Evolutionary conservation across 768 basidiomycete genomes (phyloP).

Genomic region (Lyophyllum shimeji): DNA sequence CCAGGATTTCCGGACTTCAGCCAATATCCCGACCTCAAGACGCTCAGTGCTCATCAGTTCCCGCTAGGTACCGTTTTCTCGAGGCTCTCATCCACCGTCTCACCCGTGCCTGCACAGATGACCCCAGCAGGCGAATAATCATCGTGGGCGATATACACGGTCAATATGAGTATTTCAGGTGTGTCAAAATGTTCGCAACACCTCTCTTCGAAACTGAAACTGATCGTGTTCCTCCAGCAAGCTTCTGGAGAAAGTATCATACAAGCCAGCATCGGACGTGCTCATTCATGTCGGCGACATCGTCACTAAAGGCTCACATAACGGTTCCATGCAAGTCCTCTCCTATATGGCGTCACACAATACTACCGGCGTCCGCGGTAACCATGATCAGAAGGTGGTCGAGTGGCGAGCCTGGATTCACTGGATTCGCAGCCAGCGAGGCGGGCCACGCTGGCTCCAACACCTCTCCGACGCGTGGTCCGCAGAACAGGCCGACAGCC

Average conservation of each 20-base stretch:
- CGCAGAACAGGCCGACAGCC: constrained; percentile 18
- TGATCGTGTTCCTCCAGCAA: constrained; percentile 38
- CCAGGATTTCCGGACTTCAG: constrained; percentile 58
- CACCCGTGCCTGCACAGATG: constrained; percentile 36
- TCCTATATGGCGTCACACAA: constrained; percentile 61
- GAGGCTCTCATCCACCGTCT: background rate
- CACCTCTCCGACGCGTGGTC: constrained; percentile 46
- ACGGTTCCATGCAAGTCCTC: constrained; percentile 63
- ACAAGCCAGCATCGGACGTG: constrained; percentile 58
- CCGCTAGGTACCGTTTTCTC: constrained; percentile 42
- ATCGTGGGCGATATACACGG: constrained; percentile 91
- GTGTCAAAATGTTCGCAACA: constrained; percentile 23
- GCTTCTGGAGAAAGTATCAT: constrained; percentile 63
- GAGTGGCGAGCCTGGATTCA: constrained; percentile 89
- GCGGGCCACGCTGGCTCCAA: constrained; percentile 56
- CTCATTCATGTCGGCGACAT: constrained; percentile 87
- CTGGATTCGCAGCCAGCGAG: constrained; percentile 60
- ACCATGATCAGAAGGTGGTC: constrained; percentile 89
- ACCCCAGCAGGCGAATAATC: constrained; percentile 57
- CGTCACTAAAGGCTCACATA: constrained; percentile 62
- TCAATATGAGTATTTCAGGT: constrained; percentile 70
- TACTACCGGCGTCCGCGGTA: constrained; percentile 84
- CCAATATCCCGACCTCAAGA: constrained; percentile 40
- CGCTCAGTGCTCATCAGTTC: constrained; percentile 48
- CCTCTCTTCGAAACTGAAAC: background rate